Evolutionary conservation across 257 asterid species (phyloP).

Genomic region (Cinchona pubescens): DNA sequence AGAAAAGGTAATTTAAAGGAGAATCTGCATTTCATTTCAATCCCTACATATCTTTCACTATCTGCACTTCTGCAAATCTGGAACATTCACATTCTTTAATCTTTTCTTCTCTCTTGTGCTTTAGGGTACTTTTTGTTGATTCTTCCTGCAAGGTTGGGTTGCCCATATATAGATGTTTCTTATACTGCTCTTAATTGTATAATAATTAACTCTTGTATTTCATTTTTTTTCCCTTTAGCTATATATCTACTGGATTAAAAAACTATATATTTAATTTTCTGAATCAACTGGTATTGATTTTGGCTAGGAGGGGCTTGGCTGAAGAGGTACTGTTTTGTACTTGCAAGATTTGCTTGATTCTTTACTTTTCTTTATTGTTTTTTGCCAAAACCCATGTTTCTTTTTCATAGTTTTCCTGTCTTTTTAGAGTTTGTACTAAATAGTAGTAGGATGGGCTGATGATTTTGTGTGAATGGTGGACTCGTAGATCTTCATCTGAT

Average conservation of each 20-base stretch:
- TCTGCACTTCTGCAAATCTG: not conserved
- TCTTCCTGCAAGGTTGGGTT: not conserved
- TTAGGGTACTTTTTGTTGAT: constrained; percentile 41
- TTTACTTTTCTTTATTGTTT: constrained; percentile 10
- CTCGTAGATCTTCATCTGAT: not conserved
- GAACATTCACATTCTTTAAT: not conserved
- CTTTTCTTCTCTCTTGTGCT: constrained; percentile 34
- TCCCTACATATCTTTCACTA: not conserved
- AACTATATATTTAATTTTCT: not conserved
- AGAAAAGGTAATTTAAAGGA: constrained; percentile 21
- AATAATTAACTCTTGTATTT: not conserved
- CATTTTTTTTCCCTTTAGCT: not conserved
- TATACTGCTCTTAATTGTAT: not conserved
- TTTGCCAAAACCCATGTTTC: not conserved
- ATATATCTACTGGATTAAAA: not conserved
- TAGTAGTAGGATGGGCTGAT: not conserved
- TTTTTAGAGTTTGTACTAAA: too few species aligned
- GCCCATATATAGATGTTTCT: not conserved
- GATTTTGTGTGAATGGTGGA: not conserved
- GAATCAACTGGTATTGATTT: not conserved
- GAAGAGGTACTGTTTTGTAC: constrained; percentile 33
- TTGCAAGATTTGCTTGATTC: constrained; percentile 28
- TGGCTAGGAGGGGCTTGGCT: constrained; percentile 23
- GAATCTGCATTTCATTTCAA: constrained; percentile 13
- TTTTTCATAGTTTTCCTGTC: not conserved